A percentile compares a stretch with the other conserved stretches of the same genome.
Evolutionary conservation across 371 early-diverging fungal genomes (phyloP).

Genomic region (Actinomortierella wolfii): DNA sequence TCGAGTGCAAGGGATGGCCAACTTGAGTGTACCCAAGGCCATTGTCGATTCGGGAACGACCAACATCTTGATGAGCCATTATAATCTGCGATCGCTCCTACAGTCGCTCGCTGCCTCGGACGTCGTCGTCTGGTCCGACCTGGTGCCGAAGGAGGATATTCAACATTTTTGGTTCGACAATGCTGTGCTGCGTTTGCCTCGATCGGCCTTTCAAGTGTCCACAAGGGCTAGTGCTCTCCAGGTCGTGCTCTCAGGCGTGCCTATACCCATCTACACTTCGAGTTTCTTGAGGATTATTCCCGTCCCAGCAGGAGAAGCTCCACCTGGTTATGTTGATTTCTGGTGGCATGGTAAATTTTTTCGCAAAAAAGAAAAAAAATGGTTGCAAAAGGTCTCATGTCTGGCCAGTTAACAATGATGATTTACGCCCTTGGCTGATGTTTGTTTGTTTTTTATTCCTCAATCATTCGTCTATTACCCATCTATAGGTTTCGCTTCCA

Average conservation of each 20-base stretch:
- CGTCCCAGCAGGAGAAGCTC: conserved; percentile 24
- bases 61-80: conserved; percentile 47
- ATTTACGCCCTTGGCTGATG: no score
- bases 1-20: conserved; percentile 25
- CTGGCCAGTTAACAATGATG: no score
- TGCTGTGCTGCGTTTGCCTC: conserved; percentile 30
- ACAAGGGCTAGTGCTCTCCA: conserved; percentile 27
- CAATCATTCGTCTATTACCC: background rate
- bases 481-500: conserved; percentile 33
- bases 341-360: conserved; percentile 36
- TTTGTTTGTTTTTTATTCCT: background rate
- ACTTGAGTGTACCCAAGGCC: conserved; percentile 43
- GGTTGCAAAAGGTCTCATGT: no score
- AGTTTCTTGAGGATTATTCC: conserved; percentile 30
- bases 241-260: conserved; percentile 24
- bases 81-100: conserved; percentile 43
- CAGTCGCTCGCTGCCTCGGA: conserved; percentile 35
- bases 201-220: conserved; percentile 24
- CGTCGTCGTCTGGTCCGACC: conserved; percentile 22
- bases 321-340: conserved; percentile 32
- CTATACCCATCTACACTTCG: conserved; percentile 36
- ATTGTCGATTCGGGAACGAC: conserved; percentile 51
- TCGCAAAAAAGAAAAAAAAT: no score
- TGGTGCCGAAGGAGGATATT: conserved; percentile 30
- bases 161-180: conserved; percentile 38